Base-by-base conservation (phyloP, 352 stramenopile species). In the Blastocystis sp. region DNA sequence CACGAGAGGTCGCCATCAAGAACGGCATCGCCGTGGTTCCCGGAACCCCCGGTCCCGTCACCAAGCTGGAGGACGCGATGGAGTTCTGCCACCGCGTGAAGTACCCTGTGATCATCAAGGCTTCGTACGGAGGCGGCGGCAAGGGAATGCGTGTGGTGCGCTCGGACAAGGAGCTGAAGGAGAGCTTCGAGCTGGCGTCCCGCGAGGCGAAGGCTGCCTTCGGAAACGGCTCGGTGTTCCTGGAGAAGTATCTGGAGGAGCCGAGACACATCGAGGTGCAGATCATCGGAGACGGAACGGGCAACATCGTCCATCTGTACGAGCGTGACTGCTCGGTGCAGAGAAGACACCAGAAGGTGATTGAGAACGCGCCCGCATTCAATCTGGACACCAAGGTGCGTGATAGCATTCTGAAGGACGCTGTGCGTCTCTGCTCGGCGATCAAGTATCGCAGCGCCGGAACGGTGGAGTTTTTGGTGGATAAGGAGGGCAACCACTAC, bases 281-380 rank as follows among this genome's bases (percentile, higher is more conserved):
- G 91, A 93, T 98, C 53, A 87, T 99, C 0, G 95, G 93, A 56
- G 95, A 98, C 71, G 91, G 91, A 9, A 90, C 95, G 57, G 95
- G 95, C 59, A 93, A 97, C 86, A 92, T 97, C 6, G 90, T 97
- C 53, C 93, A 97, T 88, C 90, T 99, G 49, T 94, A 91, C 88
- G 94, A 98, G 88, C 93, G 96, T 24, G 95, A 99, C 88, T 99
- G 96, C 90, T 97, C 92, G 40, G 93, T 99, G 42, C 96, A 99
- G 89, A 91, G 95, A 84, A 92, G 96, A 44, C 94, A 98, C 90
- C 95, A 98, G 88, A 99, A 98, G 90, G 88, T 90, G 14, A 85
- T 90, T 44, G 88, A 90, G 89, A 69, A 84, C 27, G 73, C 87
- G 0, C 87, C 87, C 14, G 87, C 78, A 11, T 36, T 75, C n/a